These are phyloP conservation scores for Takakia lepidozioides DNA, from an alignment of 225 moss, liverwort and hornwort genomes.

Conservation along the genomic window DNA sequence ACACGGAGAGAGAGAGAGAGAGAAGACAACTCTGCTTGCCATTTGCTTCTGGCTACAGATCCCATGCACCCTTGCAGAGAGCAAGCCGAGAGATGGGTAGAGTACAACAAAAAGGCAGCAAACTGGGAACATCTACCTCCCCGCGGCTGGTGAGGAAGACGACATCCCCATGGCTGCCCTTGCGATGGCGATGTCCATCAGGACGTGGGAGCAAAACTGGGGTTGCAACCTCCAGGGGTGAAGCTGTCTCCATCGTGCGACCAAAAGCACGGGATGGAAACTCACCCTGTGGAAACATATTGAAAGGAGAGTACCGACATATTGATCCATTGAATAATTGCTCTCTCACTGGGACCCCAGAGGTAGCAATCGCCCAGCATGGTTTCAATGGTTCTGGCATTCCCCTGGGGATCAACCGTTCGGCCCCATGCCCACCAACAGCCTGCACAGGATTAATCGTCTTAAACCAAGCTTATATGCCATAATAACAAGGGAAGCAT, in stretches of 20 bases:
- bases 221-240: slow-evolving; percentile 70
- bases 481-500: background rate
- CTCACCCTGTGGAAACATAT: slow-evolving; percentile 51
- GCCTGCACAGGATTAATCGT: slow-evolving; percentile 64
- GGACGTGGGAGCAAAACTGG: slow-evolving; percentile 64
- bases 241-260: slow-evolving; percentile 45
- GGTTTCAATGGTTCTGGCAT: slow-evolving; percentile 75
- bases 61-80: too few species aligned
- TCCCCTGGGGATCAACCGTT: slow-evolving; percentile 76
- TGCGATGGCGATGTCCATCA: slow-evolving; percentile 70
- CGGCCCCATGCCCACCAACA: slow-evolving; percentile 75
- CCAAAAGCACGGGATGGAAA: slow-evolving; percentile 52
- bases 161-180: slow-evolving; percentile 87
- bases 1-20: too few species aligned
- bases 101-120: too few species aligned
- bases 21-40: too few species aligned
- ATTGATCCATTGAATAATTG: slow-evolving; percentile 83
- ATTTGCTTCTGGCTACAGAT: too few species aligned
- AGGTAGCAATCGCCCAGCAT: slow-evolving; percentile 95
- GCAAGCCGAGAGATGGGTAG: too few species aligned
- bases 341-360: slow-evolving; percentile 87
- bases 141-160: slow-evolving; percentile 90
- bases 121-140: too few species aligned
- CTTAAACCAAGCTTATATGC: too few species aligned
- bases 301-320: slow-evolving; percentile 82